Percentiles rank a stretch among this genome's conserved stretches.
phyloP scores from a whole-genome alignment of 768 basidiomycete species.

The Hypholoma sublateritium region DNA sequence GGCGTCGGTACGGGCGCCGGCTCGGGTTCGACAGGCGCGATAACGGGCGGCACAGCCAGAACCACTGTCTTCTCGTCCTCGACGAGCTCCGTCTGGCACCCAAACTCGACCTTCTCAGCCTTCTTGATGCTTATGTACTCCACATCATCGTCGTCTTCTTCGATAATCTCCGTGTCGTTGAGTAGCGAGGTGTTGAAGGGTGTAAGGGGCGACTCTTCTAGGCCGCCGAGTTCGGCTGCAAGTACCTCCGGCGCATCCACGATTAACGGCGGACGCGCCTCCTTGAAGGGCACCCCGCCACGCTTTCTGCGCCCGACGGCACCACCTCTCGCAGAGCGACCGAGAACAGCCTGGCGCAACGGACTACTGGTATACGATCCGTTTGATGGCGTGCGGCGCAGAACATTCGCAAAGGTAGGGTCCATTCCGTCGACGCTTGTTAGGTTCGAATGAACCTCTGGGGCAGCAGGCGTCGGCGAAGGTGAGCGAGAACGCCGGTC shows the following conservation, averaged over 20 bases:
- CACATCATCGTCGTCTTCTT: conserved; percentile 38
- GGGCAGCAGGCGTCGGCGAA: conserved; percentile 22
- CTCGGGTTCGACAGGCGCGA: conserved; percentile 3
- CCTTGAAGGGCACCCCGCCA: conserved; percentile 70
- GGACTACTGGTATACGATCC: conserved; percentile 56
- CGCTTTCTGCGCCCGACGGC: conserved; percentile 52
- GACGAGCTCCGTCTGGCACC: conserved; percentile 60
- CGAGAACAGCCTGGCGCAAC: conserved; percentile 56
- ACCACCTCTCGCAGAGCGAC: conserved; percentile 49
- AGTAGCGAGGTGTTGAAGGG: conserved; percentile 31
- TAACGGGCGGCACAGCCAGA: conserved; percentile 26
- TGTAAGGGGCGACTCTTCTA: conserved; percentile 35
- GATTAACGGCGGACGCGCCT: conserved; percentile 67
- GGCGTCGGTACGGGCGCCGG: conserved; percentile 4
- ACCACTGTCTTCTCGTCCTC: conserved; percentile 28
- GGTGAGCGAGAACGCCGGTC: conserved; percentile 32
- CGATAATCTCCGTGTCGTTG: conserved; percentile 33
- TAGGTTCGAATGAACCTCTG: conserved; percentile 47
- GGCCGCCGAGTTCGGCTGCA: conserved; percentile 54
- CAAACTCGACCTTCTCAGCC: conserved; percentile 54
- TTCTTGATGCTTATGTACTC: conserved; percentile 30
- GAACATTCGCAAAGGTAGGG: conserved; percentile 77
- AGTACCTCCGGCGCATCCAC: conserved; percentile 74
- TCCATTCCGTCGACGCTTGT: conserved; percentile 87
- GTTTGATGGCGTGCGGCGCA: conserved; percentile 56